These are phyloP conservation scores for Cercospora berteroae DNA, from an alignment of 2,329 filamentous ascomycete genomes.

Conservation along the genomic window DNA sequence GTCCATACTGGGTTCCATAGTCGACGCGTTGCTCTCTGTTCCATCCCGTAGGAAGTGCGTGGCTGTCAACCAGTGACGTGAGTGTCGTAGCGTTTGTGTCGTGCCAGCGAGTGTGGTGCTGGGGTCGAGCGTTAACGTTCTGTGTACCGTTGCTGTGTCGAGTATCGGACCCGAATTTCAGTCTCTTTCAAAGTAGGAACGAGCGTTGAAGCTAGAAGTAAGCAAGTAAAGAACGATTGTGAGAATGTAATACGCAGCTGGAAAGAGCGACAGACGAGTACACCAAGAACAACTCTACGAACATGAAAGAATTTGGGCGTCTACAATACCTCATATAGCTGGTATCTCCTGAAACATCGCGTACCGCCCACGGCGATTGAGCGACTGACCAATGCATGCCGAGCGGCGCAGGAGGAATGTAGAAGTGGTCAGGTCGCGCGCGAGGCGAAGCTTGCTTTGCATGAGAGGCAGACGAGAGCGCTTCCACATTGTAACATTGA, in stretches of 20 bases:
- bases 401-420: slow-evolving; percentile 6
- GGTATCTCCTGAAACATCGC: background rate
- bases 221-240: background rate
- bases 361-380: background rate
- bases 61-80: background rate
- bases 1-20: background rate
- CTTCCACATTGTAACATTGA: background rate
- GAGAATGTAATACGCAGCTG: background rate
- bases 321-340: background rate
- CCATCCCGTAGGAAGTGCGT: background rate
- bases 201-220: background rate
- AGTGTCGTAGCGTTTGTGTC: background rate
- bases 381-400: background rate
- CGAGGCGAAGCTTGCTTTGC: background rate
- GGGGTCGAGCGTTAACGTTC: background rate
- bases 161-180: slow-evolving; percentile 1
- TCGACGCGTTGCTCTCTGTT: background rate
- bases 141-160: slow-evolving; percentile 3
- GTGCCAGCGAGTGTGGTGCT: background rate
- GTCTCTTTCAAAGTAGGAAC: background rate
- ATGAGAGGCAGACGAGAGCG: background rate
- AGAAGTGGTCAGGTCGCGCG: background rate
- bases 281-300: background rate
- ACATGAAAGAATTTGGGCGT: background rate
- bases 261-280: background rate